Evolutionary conservation across 2,329 filamentous ascomycete species (phyloP).

Genomic region (Leptographium lundbergii): DNA sequence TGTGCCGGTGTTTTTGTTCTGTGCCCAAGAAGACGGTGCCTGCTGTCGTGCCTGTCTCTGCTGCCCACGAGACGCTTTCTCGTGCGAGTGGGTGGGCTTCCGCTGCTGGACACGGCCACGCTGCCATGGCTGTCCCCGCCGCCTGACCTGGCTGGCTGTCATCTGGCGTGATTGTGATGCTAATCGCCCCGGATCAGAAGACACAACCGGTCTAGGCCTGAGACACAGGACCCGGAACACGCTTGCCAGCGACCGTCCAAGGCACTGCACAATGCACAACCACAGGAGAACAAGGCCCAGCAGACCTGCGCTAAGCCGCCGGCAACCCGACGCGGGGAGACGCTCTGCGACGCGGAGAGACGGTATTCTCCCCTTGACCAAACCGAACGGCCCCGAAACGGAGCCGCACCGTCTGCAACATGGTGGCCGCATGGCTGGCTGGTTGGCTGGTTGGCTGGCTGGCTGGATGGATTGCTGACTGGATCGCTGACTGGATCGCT

Average conservation of each 20-base stretch:
- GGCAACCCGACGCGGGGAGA: slow-evolving; percentile 1
- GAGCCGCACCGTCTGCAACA: neutral
- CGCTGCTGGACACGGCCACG: neutral
- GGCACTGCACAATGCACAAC: neutral
- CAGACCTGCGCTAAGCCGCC: neutral
- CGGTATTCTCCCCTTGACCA: neutral
- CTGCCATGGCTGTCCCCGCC: neutral
- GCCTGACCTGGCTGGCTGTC: neutral
- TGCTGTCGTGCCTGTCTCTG: no score
- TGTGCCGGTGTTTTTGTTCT: no score
- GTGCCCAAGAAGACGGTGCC: no score
- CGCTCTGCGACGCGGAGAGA: neutral
- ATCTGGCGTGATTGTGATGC: neutral
- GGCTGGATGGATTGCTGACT: no score
- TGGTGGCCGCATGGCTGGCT: neutral
- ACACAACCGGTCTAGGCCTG: no score
- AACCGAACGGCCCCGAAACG: neutral
- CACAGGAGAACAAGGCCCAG: neutral
- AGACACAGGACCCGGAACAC: no score
- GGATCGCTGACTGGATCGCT: no score
- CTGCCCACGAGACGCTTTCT: neutral
- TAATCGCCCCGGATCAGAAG: neutral
- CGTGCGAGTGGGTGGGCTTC: neutral
- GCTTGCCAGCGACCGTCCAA: neutral
- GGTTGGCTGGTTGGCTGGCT: neutral